Evolutionary conservation across 2,329 filamentous ascomycete species (phyloP).

Genomic region (Talaromyces rugulosus): DNA sequence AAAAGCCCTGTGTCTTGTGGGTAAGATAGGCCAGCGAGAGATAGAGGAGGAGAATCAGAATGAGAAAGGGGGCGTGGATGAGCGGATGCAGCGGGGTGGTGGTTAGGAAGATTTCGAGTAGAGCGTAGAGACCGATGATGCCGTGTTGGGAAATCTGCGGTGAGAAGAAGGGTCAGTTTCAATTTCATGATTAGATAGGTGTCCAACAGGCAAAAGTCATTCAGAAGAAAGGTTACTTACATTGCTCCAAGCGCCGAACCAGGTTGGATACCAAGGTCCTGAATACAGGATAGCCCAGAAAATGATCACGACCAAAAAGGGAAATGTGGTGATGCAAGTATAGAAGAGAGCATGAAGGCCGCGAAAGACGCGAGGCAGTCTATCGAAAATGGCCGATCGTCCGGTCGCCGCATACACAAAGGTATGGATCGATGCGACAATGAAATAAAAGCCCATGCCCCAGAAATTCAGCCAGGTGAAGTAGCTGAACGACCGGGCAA

Average conservation of each 20-base stretch:
- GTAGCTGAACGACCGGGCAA: slow-evolving; percentile 65
- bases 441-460: slow-evolving; percentile 76
- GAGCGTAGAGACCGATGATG: slow-evolving; percentile 67
- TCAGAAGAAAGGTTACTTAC: not conserved
- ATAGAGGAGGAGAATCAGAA: slow-evolving; percentile 69
- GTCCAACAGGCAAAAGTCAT: not conserved
- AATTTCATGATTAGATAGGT: not conserved
- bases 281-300: slow-evolving; percentile 63
- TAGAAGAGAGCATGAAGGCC: slow-evolving; percentile 63
- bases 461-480: slow-evolving; percentile 81
- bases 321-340: slow-evolving; percentile 59
- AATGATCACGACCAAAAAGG: slow-evolving; percentile 66
- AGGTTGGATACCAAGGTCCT: slow-evolving; percentile 47
- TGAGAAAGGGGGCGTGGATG: slow-evolving; percentile 62
- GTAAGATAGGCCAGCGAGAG: slow-evolving; percentile 72
- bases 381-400: slow-evolving; percentile 52
- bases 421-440: slow-evolving; percentile 65
- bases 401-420: slow-evolving; percentile 58
- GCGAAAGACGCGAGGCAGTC: slow-evolving; percentile 59
- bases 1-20: slow-evolving; percentile 64
- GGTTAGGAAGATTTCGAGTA: slow-evolving; percentile 70
- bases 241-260: slow-evolving; percentile 54
- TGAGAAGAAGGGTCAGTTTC: not conserved
- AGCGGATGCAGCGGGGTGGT: slow-evolving; percentile 61
- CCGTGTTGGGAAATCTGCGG: slow-evolving; percentile 65